phyloP scores from a whole-genome alignment of 2,329 filamentous ascomycete genomes.

The Colletotrichum sp. region DNA sequence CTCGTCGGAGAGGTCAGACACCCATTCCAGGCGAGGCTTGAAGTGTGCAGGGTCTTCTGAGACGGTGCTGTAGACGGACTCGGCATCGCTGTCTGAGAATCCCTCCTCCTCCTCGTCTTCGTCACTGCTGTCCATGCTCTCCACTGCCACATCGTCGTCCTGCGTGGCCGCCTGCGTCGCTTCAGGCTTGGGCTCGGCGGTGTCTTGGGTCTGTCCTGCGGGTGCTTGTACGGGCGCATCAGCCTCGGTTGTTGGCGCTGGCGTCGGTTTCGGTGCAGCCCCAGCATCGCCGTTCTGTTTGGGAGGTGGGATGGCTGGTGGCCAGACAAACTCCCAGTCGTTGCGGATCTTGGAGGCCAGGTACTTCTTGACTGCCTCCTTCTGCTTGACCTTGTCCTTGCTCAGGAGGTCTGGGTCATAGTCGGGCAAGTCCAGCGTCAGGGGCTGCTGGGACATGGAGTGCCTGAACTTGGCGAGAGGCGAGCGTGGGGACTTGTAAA shows the following conservation, averaged over 20 bases:
- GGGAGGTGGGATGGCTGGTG: slow-evolving; percentile 29
- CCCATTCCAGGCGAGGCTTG: slow-evolving; percentile 58
- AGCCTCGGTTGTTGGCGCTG: neutral
- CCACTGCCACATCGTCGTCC: slow-evolving; percentile 7
- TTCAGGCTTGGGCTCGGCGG: slow-evolving; percentile 1
- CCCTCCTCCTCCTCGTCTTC: slow-evolving; percentile 41
- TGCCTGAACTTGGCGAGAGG: slow-evolving; percentile 57
- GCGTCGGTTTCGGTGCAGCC: neutral
- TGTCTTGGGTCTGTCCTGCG: neutral
- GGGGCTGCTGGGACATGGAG: slow-evolving; percentile 22
- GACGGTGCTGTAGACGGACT: slow-evolving; percentile 61
- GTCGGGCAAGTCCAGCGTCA: slow-evolving; percentile 39
- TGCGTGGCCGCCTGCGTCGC: neutral
- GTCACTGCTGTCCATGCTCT: neutral
- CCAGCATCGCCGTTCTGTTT: neutral
- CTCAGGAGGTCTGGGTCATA: slow-evolving; percentile 66
- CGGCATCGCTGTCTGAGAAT: slow-evolving; percentile 47
- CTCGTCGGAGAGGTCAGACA: slow-evolving; percentile 60
- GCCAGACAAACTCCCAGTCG: slow-evolving; percentile 67
- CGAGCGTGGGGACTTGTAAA: slow-evolving; percentile 60
- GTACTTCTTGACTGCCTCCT: slow-evolving; percentile 63
- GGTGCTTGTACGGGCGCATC: neutral
- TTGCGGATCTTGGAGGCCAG: slow-evolving; percentile 57
- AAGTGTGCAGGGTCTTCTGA: slow-evolving; percentile 59
- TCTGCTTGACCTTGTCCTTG: slow-evolving; percentile 65